Conservation (phyloP, 2,329 filamentous ascomycete species). For the Penicillium freii region DNA sequence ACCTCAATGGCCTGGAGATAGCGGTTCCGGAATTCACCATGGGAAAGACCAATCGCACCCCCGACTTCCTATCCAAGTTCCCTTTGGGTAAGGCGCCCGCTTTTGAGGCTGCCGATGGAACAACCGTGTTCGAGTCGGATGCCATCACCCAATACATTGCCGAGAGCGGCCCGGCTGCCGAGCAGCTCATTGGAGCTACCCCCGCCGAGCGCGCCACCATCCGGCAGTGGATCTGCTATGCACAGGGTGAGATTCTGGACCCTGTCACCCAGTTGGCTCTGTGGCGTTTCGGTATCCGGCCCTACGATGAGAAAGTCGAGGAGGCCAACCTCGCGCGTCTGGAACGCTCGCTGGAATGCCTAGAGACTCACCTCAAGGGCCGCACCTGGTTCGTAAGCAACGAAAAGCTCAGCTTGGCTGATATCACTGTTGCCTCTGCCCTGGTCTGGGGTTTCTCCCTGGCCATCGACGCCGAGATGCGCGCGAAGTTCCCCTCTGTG, state of each 20-base stretch:
- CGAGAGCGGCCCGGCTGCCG: constrained; percentile 44
- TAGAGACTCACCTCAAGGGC: constrained; percentile 24
- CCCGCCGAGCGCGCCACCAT: constrained; percentile 44
- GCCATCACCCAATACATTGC: constrained; percentile 52
- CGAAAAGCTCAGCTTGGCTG: constrained; percentile 28
- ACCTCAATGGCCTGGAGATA: constrained; percentile 39
- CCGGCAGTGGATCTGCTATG: constrained; percentile 48
- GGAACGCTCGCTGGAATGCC: constrained; percentile 17
- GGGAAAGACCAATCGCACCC: constrained; percentile 44
- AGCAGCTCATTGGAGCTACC: constrained; percentile 48
- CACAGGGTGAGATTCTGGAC: constrained; percentile 33
- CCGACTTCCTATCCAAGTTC: constrained; percentile 52
- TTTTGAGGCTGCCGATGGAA: constrained; percentile 50
- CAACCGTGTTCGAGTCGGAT: constrained; percentile 46
- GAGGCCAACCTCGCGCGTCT: constrained; percentile 16
- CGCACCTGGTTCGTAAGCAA: constrained; percentile 23
- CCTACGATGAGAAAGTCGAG: constrained; percentile 26
- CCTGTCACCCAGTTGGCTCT: constrained; percentile 18
- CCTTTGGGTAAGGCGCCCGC: constrained; percentile 54
- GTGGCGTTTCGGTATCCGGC: constrained; percentile 20
- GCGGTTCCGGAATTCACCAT: constrained; percentile 41
- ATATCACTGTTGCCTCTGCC: constrained; percentile 27
- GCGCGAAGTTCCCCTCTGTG: constrained; percentile 23
- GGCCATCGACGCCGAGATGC: constrained; percentile 29
- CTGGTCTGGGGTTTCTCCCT: constrained; percentile 28